Evolutionary conservation across 352 stramenopile genomes (phyloP).

Genomic region (Globisporangium carolinianum): DNA sequence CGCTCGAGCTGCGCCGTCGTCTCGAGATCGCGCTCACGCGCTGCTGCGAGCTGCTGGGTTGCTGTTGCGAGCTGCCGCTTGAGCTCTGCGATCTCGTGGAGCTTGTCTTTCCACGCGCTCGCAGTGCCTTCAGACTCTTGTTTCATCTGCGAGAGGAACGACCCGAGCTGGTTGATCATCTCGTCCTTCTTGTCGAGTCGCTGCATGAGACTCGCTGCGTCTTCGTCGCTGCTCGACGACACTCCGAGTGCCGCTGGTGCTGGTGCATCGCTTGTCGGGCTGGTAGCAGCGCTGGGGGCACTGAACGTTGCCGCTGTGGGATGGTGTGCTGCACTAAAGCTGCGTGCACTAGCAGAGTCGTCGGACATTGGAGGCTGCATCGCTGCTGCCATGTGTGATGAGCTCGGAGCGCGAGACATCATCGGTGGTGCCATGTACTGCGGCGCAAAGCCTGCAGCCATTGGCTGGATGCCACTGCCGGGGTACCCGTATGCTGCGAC

Average conservation of each 20-base stretch:
- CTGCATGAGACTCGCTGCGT: conserved; percentile 17
- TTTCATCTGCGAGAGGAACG: conserved; percentile 67
- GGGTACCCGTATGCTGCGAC: conserved; percentile 25
- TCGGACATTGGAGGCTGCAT: background rate
- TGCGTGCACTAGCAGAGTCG: background rate
- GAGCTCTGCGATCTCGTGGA: conserved; percentile 45
- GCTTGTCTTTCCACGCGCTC: conserved; percentile 52
- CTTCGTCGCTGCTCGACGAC: conserved; percentile 4
- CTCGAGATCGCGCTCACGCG: conserved; percentile 26
- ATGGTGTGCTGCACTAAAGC: background rate
- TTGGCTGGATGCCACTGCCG: conserved; percentile 7
- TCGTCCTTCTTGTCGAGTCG: conserved; percentile 54
- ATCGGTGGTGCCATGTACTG: conserved; percentile 8
- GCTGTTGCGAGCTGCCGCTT: conserved; percentile 26
- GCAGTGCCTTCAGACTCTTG: conserved; percentile 58
- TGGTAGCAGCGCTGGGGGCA: background rate
- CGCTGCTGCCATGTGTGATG: background rate
- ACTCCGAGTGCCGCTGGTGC: background rate
- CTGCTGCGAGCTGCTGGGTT: conserved; percentile 29
- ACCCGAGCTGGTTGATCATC: conserved; percentile 59
- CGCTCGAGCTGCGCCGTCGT: conserved; percentile 27
- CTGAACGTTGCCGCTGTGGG: background rate
- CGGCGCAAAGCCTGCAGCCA: conserved; percentile 13
- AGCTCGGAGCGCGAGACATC: conserved; percentile 8
- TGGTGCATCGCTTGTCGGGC: background rate